Percentiles rank a stretch among this genome's conserved stretches.
Evolutionary conservation across 805 yeast species (phyloP).

Genomic region (Saccharomycopsis sp.): DNA sequence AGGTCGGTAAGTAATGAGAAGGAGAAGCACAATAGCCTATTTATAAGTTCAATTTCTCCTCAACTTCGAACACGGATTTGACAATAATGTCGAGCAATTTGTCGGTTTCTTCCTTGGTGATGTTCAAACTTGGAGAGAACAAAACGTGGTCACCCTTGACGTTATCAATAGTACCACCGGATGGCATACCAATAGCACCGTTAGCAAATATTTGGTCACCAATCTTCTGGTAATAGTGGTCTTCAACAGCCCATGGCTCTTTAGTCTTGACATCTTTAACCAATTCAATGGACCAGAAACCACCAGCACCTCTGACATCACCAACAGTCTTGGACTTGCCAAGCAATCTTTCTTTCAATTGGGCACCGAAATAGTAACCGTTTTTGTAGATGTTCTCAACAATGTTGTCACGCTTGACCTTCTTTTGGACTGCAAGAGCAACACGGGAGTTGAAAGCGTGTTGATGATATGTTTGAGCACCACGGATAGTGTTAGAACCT

Average conservation of each 20-base stretch:
- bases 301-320: slow-evolving; percentile 58
- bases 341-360: slow-evolving; percentile 31
- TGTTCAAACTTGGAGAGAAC: slow-evolving; percentile 42
- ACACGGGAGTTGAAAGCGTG: slow-evolving; percentile 43
- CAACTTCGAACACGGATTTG: slow-evolving; percentile 36
- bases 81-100: slow-evolving; percentile 35
- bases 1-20: background rate
- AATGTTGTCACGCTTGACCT: slow-evolving; percentile 30
- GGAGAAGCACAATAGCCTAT: slow-evolving; percentile 1
- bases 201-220: slow-evolving; percentile 34
- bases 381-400: slow-evolving; percentile 37
- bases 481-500: slow-evolving; percentile 37
- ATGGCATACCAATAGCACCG: slow-evolving; percentile 44
- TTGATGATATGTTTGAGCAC: slow-evolving; percentile 48
- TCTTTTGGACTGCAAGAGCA: slow-evolving; percentile 41
- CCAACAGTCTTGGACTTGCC: slow-evolving; percentile 38
- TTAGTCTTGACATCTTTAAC: slow-evolving; percentile 48
- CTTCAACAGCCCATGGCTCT: slow-evolving; percentile 37
- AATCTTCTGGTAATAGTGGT: slow-evolving; percentile 34
- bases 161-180: slow-evolving; percentile 38
- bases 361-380: slow-evolving; percentile 38
- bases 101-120: slow-evolving; percentile 38
- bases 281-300: slow-evolving; percentile 52
- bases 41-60: slow-evolving; percentile 24
- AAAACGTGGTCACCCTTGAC: slow-evolving; percentile 38